Percentiles rank a stretch among this genome's conserved stretches.
Evolutionary conservation across 2,329 filamentous ascomycete genomes (phyloP).

Genomic region (Leptodontidium sp.): DNA sequence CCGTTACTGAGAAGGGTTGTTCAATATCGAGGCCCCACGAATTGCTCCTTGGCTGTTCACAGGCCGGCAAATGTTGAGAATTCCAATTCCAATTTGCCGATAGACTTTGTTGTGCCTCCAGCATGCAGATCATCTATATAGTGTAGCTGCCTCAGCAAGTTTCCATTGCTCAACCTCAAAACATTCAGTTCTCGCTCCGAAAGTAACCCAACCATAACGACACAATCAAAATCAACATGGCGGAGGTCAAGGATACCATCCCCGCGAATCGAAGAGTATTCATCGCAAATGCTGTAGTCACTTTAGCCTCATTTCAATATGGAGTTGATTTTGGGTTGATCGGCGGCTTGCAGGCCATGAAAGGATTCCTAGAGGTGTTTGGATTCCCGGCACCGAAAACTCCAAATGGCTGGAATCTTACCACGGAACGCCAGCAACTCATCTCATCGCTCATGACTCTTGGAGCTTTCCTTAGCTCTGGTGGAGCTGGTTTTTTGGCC

Average conservation of each 20-base stretch:
- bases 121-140: conserved; percentile 9
- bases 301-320: conserved; percentile 37
- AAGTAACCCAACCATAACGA: neutral
- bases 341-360: conserved; percentile 33
- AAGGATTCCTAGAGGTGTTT: conserved; percentile 45
- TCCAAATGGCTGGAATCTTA: conserved; percentile 38
- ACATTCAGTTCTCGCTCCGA: neutral
- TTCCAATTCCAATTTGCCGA: neutral
- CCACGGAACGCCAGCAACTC: conserved; percentile 59
- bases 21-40: conserved; percentile 6
- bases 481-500: conserved; percentile 55
- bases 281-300: conserved; percentile 24
- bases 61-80: conserved; percentile 7
- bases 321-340: conserved; percentile 31
- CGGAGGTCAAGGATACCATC: conserved; percentile 21
- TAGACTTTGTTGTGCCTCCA: neutral
- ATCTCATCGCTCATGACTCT: conserved; percentile 60
- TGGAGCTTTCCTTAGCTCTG: conserved; percentile 56
- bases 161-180: neutral
- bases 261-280: conserved; percentile 24
- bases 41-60: neutral
- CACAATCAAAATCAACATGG: neutral
- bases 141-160: neutral
- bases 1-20: neutral
- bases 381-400: conserved; percentile 48